Evolutionary conservation across 352 stramenopile genomes (phyloP).

Genomic region (Phytophthora sp.): DNA sequence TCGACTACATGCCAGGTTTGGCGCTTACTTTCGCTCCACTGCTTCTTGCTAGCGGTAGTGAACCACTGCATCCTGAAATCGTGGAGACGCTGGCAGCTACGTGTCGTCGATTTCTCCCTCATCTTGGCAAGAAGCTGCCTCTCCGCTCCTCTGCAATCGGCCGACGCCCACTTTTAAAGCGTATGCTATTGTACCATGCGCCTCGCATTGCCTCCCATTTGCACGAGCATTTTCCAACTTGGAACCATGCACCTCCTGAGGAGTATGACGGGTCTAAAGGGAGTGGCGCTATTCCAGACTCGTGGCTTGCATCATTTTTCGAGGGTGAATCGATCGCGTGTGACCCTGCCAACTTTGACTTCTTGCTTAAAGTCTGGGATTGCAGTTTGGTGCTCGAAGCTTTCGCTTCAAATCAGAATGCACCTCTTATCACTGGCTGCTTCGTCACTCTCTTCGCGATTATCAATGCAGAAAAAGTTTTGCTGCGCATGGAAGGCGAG

Average conservation of each 20-base stretch:
- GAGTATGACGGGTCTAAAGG: constrained; percentile 26
- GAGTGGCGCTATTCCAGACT: constrained; percentile 53
- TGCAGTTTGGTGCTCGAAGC: constrained; percentile 61
- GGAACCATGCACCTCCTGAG: constrained; percentile 44
- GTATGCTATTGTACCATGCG: constrained; percentile 77
- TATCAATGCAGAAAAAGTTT: constrained; percentile 58
- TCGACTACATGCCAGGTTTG: constrained; percentile 62
- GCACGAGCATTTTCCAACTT: constrained; percentile 75
- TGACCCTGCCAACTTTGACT: constrained; percentile 49
- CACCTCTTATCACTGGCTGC: constrained; percentile 22
- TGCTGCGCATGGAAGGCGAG: constrained; percentile 76
- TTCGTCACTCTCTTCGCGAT: constrained; percentile 62
- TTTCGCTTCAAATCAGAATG: constrained; percentile 13
- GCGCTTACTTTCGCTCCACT: constrained; percentile 62
- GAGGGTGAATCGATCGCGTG: constrained; percentile 50
- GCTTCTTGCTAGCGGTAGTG: constrained; percentile 62
- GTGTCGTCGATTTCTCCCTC: constrained; percentile 56
- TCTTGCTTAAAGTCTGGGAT: constrained; percentile 74
- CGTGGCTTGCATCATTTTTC: constrained; percentile 82
- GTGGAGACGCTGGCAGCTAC: constrained; percentile 53
- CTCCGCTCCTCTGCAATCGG: constrained; percentile 33
- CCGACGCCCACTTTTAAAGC: constrained; percentile 64
- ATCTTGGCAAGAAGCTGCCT: constrained; percentile 45
- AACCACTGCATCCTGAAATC: constrained; percentile 71
- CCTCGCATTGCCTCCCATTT: constrained; percentile 74